Percentiles rank a stretch among this genome's conserved stretches.
These are phyloP conservation scores for Mycena galopus DNA, from an alignment of 768 basidiomycete genomes.

Conservation along the genomic window DNA sequence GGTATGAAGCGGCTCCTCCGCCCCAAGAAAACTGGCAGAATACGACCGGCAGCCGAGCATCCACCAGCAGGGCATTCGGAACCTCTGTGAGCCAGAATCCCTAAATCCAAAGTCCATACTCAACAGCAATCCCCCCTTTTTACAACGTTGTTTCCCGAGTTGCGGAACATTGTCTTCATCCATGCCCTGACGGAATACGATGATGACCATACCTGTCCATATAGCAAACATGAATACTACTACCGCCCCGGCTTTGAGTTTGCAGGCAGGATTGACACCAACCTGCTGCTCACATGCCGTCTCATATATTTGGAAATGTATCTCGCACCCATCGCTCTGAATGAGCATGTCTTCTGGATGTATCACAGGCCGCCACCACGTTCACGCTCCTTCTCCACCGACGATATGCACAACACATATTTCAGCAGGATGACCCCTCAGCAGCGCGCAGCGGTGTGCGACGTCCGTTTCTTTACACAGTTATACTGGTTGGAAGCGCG, in stretches of 20 bases:
- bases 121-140: slow-evolving; percentile 36
- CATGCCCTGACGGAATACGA: slow-evolving; percentile 37
- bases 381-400: background rate
- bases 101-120: too few relatives aligned
- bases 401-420: slow-evolving; percentile 22
- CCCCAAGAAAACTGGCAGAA: too few relatives aligned
- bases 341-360: slow-evolving; percentile 42
- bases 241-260: slow-evolving; percentile 39
- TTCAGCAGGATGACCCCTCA: slow-evolving; percentile 32
- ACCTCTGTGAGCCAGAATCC: too few relatives aligned
- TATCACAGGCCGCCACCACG: slow-evolving; percentile 20
- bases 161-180: slow-evolving; percentile 41
- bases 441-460: slow-evolving; percentile 35
- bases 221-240: slow-evolving; percentile 34
- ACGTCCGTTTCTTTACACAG: slow-evolving; percentile 40
- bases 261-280: slow-evolving; percentile 29
- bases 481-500: slow-evolving; percentile 36
- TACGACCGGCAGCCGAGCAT: too few relatives aligned
- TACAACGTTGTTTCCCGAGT: slow-evolving; percentile 33
- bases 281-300: slow-evolving; percentile 39
- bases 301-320: slow-evolving; percentile 41
- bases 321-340: slow-evolving; percentile 35
- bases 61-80: too few relatives aligned
- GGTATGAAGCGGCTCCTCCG: too few relatives aligned
- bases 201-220: slow-evolving; percentile 31